These are phyloP conservation scores for Rhodosorus marinus DNA, from an alignment of 23 red algal species.

Conservation along the genomic window DNA sequence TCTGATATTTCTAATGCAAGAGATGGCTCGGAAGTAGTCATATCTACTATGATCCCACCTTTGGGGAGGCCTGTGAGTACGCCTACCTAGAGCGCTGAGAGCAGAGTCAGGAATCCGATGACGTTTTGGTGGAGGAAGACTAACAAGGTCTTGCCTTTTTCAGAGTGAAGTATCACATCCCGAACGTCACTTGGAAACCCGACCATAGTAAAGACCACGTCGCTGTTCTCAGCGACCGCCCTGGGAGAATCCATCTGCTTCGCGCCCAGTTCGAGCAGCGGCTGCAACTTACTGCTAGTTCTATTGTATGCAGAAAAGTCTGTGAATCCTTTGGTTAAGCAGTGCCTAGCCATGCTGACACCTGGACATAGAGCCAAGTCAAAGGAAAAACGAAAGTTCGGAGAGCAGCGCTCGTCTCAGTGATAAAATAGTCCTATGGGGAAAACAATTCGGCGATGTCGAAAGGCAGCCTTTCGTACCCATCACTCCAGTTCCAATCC, in stretches of 20 bases:
- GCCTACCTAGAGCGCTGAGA: too few species aligned
- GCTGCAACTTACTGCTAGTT: conserved; percentile 29
- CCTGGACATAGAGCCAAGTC: too few species aligned
- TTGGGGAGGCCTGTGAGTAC: conserved; percentile 16
- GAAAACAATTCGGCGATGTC: too few species aligned
- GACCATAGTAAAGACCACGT: conserved; percentile 77
- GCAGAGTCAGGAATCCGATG: too few species aligned
- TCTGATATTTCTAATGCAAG: conserved; percentile 45
- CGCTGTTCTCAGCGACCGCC: conserved; percentile 30
- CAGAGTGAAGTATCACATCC: conserved; percentile 18
- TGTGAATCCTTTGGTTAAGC: conserved; percentile 21
- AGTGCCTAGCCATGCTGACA: conserved; percentile 29
- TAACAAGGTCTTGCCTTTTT: too few species aligned
- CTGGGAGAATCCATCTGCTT: neutral
- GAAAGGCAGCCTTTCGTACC: too few species aligned
- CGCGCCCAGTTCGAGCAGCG: conserved; percentile 42
- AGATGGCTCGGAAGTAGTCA: conserved; percentile 57
- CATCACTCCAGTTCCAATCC: conserved; percentile 50
- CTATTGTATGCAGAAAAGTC: conserved; percentile 38
- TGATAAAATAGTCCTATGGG: too few species aligned
- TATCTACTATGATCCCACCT: conserved; percentile 48
- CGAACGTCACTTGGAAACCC: conserved; percentile 63
- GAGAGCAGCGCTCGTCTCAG: too few species aligned
- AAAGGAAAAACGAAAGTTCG: too few species aligned
- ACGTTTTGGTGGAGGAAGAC: too few species aligned